Evolutionary conservation across 371 early-diverging fungal genomes (phyloP).

Genomic region (Mortierella sp.): DNA sequence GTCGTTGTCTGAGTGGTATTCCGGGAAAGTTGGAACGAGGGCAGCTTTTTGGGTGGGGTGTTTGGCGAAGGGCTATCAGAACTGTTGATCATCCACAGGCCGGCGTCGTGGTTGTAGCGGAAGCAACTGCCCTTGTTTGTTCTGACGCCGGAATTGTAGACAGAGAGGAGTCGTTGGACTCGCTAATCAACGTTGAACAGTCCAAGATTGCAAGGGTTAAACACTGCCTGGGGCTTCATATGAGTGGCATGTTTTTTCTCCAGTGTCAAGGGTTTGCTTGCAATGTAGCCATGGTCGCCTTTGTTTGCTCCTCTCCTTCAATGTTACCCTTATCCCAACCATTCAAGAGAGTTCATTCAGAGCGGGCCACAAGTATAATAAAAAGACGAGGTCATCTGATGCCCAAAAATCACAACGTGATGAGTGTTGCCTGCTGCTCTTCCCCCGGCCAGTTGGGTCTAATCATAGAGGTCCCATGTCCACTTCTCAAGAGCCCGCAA

Average conservation of each 20-base stretch:
- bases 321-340: background rate
- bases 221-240: background rate
- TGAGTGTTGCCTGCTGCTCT: conserved; percentile 11
- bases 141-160: conserved; percentile 31
- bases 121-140: conserved; percentile 44
- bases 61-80: conserved; percentile 19
- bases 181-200: conserved; percentile 23
- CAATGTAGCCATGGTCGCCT: too few species aligned
- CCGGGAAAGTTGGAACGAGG: conserved; percentile 48
- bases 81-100: conserved; percentile 41
- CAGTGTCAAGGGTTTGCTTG: background rate
- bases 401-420: conserved; percentile 28
- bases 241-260: background rate
- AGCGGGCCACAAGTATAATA: background rate
- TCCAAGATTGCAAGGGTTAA: background rate
- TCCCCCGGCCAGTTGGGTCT: conserved; percentile 5
- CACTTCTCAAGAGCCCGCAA: conserved; percentile 12
- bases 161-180: conserved; percentile 48
- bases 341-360: background rate
- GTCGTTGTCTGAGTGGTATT: conserved; percentile 47
- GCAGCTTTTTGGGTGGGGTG: conserved; percentile 28
- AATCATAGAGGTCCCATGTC: background rate
- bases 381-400: conserved; percentile 28
- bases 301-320: too few species aligned
- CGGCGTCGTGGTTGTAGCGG: conserved; percentile 32